Conservation (phyloP, 1,284 basidiomycete species). For the Rhodotorula sp. region DNA sequence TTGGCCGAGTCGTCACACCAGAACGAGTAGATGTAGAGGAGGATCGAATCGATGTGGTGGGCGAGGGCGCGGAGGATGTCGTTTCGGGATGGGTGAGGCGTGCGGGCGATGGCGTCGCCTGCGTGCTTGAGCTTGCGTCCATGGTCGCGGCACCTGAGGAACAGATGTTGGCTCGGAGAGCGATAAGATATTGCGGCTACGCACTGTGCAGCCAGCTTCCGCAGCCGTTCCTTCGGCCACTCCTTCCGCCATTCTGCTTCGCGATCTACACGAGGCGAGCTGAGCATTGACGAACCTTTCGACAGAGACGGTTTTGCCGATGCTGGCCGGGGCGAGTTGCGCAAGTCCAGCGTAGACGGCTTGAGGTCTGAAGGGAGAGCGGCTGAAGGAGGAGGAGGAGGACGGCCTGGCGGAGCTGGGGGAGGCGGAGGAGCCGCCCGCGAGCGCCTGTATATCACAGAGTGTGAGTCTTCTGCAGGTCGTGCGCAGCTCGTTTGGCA, state of each 20-base stretch:
- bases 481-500: not conserved
- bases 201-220: conserved; percentile 28
- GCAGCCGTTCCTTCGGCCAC: conserved; percentile 33
- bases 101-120: conserved; percentile 43
- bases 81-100: not conserved
- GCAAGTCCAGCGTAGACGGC: not conserved
- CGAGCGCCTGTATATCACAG: not conserved
- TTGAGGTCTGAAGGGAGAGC: not conserved
- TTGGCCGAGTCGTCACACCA: conserved; percentile 53
- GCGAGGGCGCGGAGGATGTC: conserved; percentile 47
- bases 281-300: not conserved
- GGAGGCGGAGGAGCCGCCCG: conserved; percentile 5
- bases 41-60: conserved; percentile 53
- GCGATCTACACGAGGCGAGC: not conserved
- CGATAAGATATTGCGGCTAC: not conserved
- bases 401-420: not conserved
- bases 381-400: conserved; percentile 3
- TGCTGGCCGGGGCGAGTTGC: not conserved
- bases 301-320: not conserved
- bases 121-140: conserved; percentile 48
- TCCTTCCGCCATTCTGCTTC: conserved; percentile 31
- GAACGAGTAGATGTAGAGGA: conserved; percentile 54
- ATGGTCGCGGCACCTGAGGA: conserved; percentile 36
- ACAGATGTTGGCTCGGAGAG: not conserved
- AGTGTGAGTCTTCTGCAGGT: not conserved